Base-by-base conservation (phyloP, 345 rosid genomes). In the Sonneratia caseolaris region DNA sequence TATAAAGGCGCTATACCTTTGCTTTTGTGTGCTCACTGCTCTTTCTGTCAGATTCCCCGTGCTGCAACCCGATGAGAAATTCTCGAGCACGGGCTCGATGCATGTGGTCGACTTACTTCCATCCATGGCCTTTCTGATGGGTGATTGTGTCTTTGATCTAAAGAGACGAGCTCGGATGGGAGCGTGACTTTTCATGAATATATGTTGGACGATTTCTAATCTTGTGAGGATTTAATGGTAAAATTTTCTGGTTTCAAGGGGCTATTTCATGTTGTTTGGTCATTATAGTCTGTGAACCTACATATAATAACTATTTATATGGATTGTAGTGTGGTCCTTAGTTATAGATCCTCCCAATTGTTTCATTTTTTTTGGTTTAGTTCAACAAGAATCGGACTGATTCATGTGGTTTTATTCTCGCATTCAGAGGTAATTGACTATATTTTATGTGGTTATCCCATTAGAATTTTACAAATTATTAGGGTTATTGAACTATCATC, bases 11-110 rank as follows among this genome's bases (percentile, higher is more conserved):
- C 62, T 84, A 82, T 90, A 83, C 88, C 69, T 56, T 73, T 92
- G 88, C 94, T 86, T 86, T 84, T 90, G 89, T 79, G 97, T 92
- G 97, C 96, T 90, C 96, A 92, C 87, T 75, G 79, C 94, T 92
- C 97, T 87, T 80, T 80, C 88, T 88, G 97, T 92, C 97, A 90
- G 64, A 57, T 21, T 57, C 64, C 14, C 64, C 12, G 32, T 57
- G 27, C 35, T 12, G 10, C 64, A 22, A 21, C 5, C 64, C 64
- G 35, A 57, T n/a, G 13, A 24, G 14, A 14, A 14, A 55, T 14
- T 18, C 7, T 16, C 59, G 21, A 21, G 24, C 35, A 5, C 0
- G 32, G 64, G 2, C 35, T 57, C 64, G 27, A 8, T n/a, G 64
- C 64, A 57, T 24, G 35, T 6, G 13, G 64, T n/a, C n/a, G 57